These are phyloP conservation scores for Tolypocladium inflatum DNA, from an alignment of 2,329 filamentous ascomycete species.

Conservation along the genomic window DNA sequence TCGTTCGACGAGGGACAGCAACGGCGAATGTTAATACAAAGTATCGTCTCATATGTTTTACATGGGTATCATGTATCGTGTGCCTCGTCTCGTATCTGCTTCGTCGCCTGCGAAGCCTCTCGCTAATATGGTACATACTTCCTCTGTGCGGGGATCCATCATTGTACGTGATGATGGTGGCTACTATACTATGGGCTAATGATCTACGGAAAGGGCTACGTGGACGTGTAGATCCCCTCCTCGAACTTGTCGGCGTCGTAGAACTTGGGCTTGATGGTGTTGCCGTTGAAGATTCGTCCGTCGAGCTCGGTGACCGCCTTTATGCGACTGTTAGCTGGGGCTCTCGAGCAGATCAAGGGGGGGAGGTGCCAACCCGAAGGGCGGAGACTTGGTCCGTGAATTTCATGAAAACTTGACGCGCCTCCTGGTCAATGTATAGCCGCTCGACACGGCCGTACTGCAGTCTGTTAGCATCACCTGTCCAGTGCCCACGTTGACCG, in stretches of 20 bases:
- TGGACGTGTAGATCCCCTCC: slow-evolving; percentile 40
- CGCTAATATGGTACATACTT: not conserved
- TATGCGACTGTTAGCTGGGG: not conserved
- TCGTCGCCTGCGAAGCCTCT: not conserved
- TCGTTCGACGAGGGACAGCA: not conserved
- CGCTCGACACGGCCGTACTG: slow-evolving; percentile 78
- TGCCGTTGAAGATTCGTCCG: slow-evolving; percentile 81
- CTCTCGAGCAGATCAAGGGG: not conserved
- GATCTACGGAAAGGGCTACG: not conserved
- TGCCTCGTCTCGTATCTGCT: not conserved
- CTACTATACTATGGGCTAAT: not conserved
- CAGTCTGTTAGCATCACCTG: slow-evolving; percentile 1
- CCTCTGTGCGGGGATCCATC: not conserved
- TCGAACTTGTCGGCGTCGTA: slow-evolving; percentile 81
- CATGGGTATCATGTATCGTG: not conserved
- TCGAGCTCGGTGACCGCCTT: slow-evolving; percentile 85
- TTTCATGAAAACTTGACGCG: slow-evolving; percentile 75
- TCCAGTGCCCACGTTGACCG: no score
- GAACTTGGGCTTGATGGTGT: slow-evolving; percentile 71
- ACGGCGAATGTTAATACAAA: not conserved
- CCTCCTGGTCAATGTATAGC: slow-evolving; percentile 60
- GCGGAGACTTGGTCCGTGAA: slow-evolving; percentile 83
- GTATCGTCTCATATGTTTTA: not conserved
- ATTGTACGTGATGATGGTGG: not conserved
- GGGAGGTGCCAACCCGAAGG: slow-evolving; percentile 54